A percentile compares a stretch with the other conserved stretches of the same genome.
phyloP scores from a whole-genome alignment of 306 rosid genomes.

The Echinosophora koreensis region DNA sequence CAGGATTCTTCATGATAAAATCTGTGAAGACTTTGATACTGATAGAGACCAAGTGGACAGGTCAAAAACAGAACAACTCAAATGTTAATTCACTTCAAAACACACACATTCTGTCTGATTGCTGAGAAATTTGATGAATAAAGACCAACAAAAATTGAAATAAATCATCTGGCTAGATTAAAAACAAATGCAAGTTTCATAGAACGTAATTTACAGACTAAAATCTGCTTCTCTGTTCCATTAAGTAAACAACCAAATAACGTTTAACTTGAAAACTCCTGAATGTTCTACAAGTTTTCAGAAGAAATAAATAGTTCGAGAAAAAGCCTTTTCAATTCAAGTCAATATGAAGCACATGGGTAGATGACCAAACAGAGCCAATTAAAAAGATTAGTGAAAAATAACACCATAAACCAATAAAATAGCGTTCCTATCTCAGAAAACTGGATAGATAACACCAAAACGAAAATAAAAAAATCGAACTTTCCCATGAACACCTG shows the following conservation, averaged over 20 bases:
- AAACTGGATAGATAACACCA: too few relatives aligned
- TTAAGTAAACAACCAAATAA: too few relatives aligned
- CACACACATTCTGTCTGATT: slow-evolving; percentile 19
- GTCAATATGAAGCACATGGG: too few relatives aligned
- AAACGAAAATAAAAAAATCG: slow-evolving; percentile 8
- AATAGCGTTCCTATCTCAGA: too few relatives aligned
- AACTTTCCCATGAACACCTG: not conserved
- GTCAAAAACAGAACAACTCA: slow-evolving; percentile 6
- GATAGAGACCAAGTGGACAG: slow-evolving; percentile 5
- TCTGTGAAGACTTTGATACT: not conserved
- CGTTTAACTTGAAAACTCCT: too few relatives aligned
- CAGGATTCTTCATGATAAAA: slow-evolving; percentile 47
- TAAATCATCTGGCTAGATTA: not conserved
- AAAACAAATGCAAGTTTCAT: not conserved
- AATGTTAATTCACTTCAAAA: not conserved
- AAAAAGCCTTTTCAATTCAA: too few relatives aligned
- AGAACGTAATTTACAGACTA: slow-evolving; percentile 20
- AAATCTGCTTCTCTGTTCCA: too few relatives aligned
- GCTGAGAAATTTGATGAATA: slow-evolving; percentile 3
- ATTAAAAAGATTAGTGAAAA: too few relatives aligned
- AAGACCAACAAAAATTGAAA: slow-evolving; percentile 12
- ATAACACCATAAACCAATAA: too few relatives aligned
- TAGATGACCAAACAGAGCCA: too few relatives aligned
- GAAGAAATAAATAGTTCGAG: too few relatives aligned
- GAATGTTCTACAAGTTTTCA: too few relatives aligned